Evolutionary conservation across 2,329 filamentous ascomycete genomes (phyloP), one percentile per base, ranked within the genome.

Genomic region (Penicillium sp.): DNA sequence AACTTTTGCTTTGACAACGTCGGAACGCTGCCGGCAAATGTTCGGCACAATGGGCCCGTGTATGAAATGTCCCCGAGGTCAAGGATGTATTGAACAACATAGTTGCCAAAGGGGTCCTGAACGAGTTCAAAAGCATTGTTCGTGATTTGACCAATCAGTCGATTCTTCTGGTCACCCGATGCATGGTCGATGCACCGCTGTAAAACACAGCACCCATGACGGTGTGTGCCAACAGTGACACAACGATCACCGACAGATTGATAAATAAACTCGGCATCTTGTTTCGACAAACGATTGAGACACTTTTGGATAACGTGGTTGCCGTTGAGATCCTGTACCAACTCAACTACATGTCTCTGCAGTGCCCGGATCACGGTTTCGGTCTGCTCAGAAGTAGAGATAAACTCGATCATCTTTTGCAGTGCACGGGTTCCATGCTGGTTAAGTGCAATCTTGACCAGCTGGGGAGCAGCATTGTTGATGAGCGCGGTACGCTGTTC

Each of bases 261-360:
- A 65, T 97, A 97, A 69, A 99, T 97, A 80, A 99, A 99, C 70
- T 96, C 88, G 10, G 92, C 90, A 71, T 97, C 89, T 43, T 83
- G 77, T 1, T 91, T 81, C 58, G 85, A 88, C 32, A 99, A 86
- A 72, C 96, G 95, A 77, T 97, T 99, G 47, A 99, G 83, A 67
- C 94, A 99, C 77, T 99, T 99, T 76, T 99, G 94, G 59, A 99
- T 97, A 66, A 99, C 94, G 67, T 99, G 94, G 67, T 99, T 99
- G 71, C 94, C 94, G 68, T 99, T 99, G 46, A 99, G 81, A 65
- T 99, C 94, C 71, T 99, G 91, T 56, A 99, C 97, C 48, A 99
- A 83, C 63, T 94, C 88, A 17, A 99, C 94, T 42, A 99, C 94
- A 54, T 90, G 86, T 69, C 86, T 82, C 58, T 87, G 84, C 44